These are phyloP conservation scores for Cardiospermum halicacabum DNA, from an alignment of 345 rosid species.

Conservation along the genomic window DNA sequence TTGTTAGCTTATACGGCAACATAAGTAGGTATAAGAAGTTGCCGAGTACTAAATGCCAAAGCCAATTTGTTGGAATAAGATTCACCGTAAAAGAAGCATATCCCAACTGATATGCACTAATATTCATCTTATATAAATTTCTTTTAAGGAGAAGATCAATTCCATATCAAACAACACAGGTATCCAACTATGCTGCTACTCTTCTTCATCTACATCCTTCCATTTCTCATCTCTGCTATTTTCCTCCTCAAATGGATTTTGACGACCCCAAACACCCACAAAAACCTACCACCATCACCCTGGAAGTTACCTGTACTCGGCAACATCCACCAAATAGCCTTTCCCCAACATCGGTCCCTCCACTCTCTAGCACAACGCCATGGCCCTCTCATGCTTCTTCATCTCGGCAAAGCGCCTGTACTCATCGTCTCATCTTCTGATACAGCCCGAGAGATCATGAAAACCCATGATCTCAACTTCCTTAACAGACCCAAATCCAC, in stretches of 20 bases:
- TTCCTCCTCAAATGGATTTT: neutral
- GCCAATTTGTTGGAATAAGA: too few species aligned
- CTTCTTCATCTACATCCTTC: neutral
- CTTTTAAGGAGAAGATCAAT: neutral
- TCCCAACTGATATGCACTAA: too few species aligned
- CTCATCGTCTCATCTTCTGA: constrained; percentile 56
- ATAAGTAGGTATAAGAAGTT: too few species aligned
- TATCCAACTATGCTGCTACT: too few species aligned
- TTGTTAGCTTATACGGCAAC: too few species aligned
- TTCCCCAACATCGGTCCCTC: constrained; percentile 44
- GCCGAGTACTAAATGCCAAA: too few species aligned
- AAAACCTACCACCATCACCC: constrained; percentile 41
- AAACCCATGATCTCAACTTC: constrained; percentile 51
- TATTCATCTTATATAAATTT: too few species aligned
- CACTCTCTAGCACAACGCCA: neutral
- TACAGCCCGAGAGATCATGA: constrained; percentile 40
- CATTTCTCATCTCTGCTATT: neutral
- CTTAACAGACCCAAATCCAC: constrained; percentile 36
- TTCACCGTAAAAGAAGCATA: too few species aligned
- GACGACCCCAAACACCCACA: neutral
- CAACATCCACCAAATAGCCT: constrained; percentile 52
- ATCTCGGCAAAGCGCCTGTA: constrained; percentile 37
- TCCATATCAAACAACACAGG: neutral
- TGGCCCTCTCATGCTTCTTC: constrained; percentile 48
- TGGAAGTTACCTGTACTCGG: constrained; percentile 48